Evolutionary conservation across 2,329 filamentous ascomycete genomes (phyloP).

Genomic region (Aureobasidium subglaciale): DNA sequence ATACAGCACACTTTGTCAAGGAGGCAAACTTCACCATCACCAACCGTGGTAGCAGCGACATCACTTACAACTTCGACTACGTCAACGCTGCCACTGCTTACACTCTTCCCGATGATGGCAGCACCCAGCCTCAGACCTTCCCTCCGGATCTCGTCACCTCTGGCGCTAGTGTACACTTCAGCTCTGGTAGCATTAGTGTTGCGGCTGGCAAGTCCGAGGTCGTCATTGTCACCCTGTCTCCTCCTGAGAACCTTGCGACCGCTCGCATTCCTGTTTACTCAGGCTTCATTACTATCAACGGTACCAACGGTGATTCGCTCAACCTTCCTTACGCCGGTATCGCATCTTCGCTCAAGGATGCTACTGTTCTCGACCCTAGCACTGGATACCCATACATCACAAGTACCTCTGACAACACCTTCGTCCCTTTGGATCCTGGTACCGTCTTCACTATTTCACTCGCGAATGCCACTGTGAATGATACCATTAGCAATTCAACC

Average conservation of each 20-base stretch:
- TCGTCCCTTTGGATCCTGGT: slow-evolving; percentile 15
- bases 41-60: slow-evolving; percentile 44
- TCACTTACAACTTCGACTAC: slow-evolving; percentile 49
- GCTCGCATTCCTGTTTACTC: slow-evolving; percentile 28
- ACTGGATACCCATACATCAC: slow-evolving; percentile 22
- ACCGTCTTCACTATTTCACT: slow-evolving; percentile 22
- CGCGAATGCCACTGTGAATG: slow-evolving; percentile 16
- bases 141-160: slow-evolving; percentile 20
- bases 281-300: slow-evolving; percentile 26
- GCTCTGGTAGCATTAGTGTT: slow-evolving; percentile 17
- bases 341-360: slow-evolving; percentile 21
- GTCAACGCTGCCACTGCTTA: slow-evolving; percentile 48
- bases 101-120: slow-evolving; percentile 31
- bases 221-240: slow-evolving; percentile 20
- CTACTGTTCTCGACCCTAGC: slow-evolving; percentile 22
- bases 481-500: slow-evolving; percentile 20
- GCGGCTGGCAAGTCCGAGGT: slow-evolving; percentile 20
- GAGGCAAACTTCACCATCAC: slow-evolving; percentile 48
- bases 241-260: slow-evolving; percentile 20
- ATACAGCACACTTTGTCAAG: slow-evolving; percentile 50
- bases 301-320: slow-evolving; percentile 21
- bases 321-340: slow-evolving; percentile 30
- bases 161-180: slow-evolving; percentile 20
- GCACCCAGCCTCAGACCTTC: slow-evolving; percentile 18
- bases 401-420: slow-evolving; percentile 14